phyloP scores from a whole-genome alignment of 768 basidiomycete genomes.

The Tylopilus subfusipes region DNA sequence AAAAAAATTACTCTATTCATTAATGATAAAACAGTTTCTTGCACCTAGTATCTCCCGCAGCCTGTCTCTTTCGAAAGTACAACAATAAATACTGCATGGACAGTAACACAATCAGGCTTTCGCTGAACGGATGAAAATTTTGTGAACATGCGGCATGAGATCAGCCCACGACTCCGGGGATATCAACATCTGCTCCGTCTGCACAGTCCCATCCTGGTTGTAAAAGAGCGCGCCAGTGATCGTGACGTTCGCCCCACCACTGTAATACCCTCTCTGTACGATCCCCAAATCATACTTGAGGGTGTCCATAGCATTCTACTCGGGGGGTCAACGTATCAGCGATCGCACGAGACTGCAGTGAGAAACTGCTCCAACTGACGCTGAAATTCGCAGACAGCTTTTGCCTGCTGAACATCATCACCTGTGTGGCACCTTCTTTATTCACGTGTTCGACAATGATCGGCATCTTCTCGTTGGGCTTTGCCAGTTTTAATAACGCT shows the following conservation, averaged over 20 bases:
- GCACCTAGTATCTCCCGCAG: too few species aligned
- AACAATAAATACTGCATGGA: background rate
- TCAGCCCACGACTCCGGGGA: constrained; percentile 6
- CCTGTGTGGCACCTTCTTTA: background rate
- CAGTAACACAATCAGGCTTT: background rate
- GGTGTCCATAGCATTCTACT: background rate
- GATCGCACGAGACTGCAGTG: background rate
- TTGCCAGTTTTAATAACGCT: constrained; percentile 39
- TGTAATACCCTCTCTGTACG: background rate
- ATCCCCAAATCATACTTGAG: background rate
- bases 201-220: constrained; percentile 1
- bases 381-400: background rate
- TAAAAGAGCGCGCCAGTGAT: constrained; percentile 9
- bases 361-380: background rate
- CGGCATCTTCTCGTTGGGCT: background rate
- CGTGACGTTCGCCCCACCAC: background rate
- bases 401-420: constrained; percentile 13
- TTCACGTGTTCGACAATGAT: constrained; percentile 6
- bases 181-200: background rate
- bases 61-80: too few species aligned
- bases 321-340: background rate
- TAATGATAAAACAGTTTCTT: too few species aligned
- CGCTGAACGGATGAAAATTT: background rate
- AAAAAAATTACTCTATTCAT: too few species aligned
- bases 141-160: constrained; percentile 8